These are phyloP conservation scores for Acmispon strigosus DNA, from an alignment of 306 rosid genomes.

Conservation along the genomic window DNA sequence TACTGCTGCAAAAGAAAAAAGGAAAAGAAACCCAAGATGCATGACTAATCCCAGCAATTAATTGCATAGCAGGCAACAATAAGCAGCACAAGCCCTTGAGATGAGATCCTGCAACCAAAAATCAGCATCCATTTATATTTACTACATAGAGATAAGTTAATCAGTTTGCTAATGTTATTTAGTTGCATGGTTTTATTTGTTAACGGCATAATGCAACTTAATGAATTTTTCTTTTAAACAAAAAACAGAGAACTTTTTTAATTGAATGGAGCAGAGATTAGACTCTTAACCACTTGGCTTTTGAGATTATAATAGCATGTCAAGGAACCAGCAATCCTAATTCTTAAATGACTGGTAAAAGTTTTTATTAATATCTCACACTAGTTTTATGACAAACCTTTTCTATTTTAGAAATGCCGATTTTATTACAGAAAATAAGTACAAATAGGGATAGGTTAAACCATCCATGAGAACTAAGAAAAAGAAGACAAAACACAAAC, in stretches of 20 bases:
- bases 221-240: not conserved
- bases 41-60: constrained; percentile 83
- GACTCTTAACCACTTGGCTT: not conserved
- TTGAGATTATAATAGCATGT: not conserved
- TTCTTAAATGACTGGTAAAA: not conserved
- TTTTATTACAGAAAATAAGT: not conserved
- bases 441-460: not conserved
- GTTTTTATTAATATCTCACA: not conserved
- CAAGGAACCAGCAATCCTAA: constrained; percentile 3
- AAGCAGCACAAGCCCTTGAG: constrained; percentile 61
- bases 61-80: constrained; percentile 78
- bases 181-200: not conserved
- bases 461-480: not conserved
- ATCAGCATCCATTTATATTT: constrained; percentile 4
- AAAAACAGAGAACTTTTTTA: not conserved
- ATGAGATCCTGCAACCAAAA: constrained; percentile 58
- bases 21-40: constrained; percentile 90
- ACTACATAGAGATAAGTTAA: not conserved
- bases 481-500: not conserved
- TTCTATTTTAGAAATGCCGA: not conserved
- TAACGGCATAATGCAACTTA: not conserved
- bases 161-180: not conserved
- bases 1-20: constrained; percentile 78
- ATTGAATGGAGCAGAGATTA: not conserved
- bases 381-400: not conserved